Base-by-base conservation (phyloP, 1,284 basidiomycete genomes). In the Ceratobasidium sp. region DNA sequence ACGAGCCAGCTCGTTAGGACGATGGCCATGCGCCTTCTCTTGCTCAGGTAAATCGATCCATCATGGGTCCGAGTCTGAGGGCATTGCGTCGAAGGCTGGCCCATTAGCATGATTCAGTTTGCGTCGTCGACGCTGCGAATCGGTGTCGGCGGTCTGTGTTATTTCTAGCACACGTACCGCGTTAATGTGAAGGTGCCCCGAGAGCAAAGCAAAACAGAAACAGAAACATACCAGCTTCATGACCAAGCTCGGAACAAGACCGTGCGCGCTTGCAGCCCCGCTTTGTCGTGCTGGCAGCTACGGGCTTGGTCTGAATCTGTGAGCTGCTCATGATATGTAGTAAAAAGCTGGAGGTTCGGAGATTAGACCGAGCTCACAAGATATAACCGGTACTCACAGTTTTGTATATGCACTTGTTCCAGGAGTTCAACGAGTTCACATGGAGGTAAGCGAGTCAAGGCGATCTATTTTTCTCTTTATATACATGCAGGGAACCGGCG, bases 391-490 rank as follows among this genome's bases (percentile, higher is more conserved):
- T n/a, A n/a, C n/a, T n/a, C n/a, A n/a, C n/a, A n/a, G n/a, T n/a
- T n/a, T n/a, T n/a, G n/a, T n/a, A n/a, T n/a, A n/a, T n/a, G n/a
- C n/a, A n/a, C n/a, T n/a, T n/a, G n/a, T n/a, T n/a, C n/a, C n/a
- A n/a, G n/a, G n/a, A n/a, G n/a, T n/a, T n/a, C n/a, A n/a, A n/a
- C n/a, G n/a, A n/a, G n/a, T n/a, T n/a, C n/a, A n/a, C n/a, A n/a
- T n/a, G n/a, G n/a, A n/a, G n/a, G n/a, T n/a, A n/a, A n/a, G n/a
- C n/a, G n/a, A n/a, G n/a, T n/a, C n/a, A n/a, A 27, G 27, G 33
- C n/a, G 62, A 65, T 65, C 44, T 3, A 35, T 23, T 65, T 3
- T 10, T 3, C 62, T 65, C 38, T 35, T 65, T 65, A 65, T 65
- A 65, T 65, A 65, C 62, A 65, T 5, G 62, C 10, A 3, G n/a